phyloP scores from a whole-genome alignment of 805 yeast genomes.

The Ogataea paradorogensis region DNA sequence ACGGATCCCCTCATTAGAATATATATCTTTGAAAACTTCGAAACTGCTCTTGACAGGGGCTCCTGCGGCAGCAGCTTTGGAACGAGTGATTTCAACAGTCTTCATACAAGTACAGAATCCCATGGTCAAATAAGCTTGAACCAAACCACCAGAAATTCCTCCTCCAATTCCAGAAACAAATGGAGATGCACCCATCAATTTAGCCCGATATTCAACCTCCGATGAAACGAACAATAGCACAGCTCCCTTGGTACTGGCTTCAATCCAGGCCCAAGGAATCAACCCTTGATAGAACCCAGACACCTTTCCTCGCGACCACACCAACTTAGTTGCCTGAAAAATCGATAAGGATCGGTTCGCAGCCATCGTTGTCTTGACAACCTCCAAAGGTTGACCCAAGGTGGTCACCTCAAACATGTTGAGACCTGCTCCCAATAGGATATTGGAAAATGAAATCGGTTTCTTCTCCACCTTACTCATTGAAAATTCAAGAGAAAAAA shows the following conservation, averaged over 20 bases:
- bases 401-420: constrained; percentile 92
- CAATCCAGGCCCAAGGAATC: constrained; percentile 99
- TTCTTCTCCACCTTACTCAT: constrained; percentile 59
- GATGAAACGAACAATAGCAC: constrained; percentile 88
- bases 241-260: constrained; percentile 98
- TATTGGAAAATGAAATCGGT: constrained; percentile 84
- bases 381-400: constrained; percentile 96
- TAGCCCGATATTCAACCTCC: constrained; percentile 82
- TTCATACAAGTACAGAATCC: constrained; percentile 99
- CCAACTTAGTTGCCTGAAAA: constrained; percentile 63
- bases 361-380: constrained; percentile 95
- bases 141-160: constrained; percentile 94
- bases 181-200: constrained; percentile 59
- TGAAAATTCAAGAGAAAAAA: no score
- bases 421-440: constrained; percentile 88
- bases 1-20: constrained; percentile 78
- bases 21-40: constrained; percentile 84
- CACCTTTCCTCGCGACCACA: constrained; percentile 93
- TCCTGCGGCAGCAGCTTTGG: constrained; percentile 70
- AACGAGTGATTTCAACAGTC: constrained; percentile 94
- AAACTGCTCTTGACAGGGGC: constrained; percentile 71
- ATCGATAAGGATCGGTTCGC: constrained; percentile 80
- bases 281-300: constrained; percentile 94
- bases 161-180: constrained; percentile 91
- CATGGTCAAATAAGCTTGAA: constrained; percentile 94